Base-by-base conservation (phyloP, 768 basidiomycete genomes). In the Tulasnella sp. region DNA sequence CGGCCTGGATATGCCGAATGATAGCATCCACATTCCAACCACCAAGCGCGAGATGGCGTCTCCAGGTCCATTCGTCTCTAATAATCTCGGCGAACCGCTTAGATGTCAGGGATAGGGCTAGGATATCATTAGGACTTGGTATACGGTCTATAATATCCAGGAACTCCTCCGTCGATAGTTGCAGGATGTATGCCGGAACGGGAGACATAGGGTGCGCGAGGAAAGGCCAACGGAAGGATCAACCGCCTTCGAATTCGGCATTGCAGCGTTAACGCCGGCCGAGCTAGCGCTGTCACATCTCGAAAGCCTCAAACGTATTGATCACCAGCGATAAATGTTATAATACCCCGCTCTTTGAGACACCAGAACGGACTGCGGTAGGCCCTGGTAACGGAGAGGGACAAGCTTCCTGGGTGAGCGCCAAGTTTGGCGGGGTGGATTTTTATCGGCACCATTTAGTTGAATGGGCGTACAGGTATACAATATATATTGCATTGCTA, bases 221-320 rank as follows among this genome's bases (percentile, higher is more conserved):
- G 16, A 18, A n/a, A 20, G 48, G 48, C 20, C 1, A 51, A 51
- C 23, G 20, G 5, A 7, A 20, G 5, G 20, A 18, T n/a, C 51
- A 2, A 51, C 23, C 23, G n/a, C 51, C 51, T n/a, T 6, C 42
- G 42, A 5, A 13, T 13, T 44, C 51, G 51, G 51, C 51, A n/a
- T 2, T 51, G n/a, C 20, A 1, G 23, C 11, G 20, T 51, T 51
- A 95, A 81, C 90, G 88, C 0, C 84, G 94, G 40, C 87, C 90
- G 29, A 95, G 94, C 82, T 82, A 87, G 40, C 95, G 93, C 82
- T 93, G 93, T 44, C 16, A 44, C 42, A 44, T 15, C 10, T 44
- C 42, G 7, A 44, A 15, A 44, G 44, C 44, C 16, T 18, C 44
- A 44, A n/a, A 7, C 44, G 15, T 4, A 15, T 10, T 44, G 3